phyloP scores from a whole-genome alignment of 345 rosid genomes.

The Euphorbia tirucalli region DNA sequence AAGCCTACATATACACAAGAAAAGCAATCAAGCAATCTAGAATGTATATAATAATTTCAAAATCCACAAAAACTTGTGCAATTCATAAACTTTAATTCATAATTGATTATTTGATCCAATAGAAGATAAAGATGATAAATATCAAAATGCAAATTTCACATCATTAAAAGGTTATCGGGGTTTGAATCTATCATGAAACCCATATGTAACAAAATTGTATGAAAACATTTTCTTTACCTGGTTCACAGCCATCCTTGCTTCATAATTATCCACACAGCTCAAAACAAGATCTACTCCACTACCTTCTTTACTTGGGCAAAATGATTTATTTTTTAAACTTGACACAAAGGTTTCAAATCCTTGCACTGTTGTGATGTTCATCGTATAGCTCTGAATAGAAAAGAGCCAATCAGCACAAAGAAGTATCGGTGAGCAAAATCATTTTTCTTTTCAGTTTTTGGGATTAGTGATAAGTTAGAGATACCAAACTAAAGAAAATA shows the following conservation, averaged over 20 bases:
- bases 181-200: background rate
- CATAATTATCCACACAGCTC: slow-evolving; percentile 95
- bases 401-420: slow-evolving; percentile 17
- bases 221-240: slow-evolving; percentile 55
- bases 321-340: slow-evolving; percentile 66
- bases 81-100: slow-evolving; percentile 1
- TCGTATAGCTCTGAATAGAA: slow-evolving; percentile 68
- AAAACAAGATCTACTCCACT: slow-evolving; percentile 91
- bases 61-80: background rate
- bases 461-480: background rate
- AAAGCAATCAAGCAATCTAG: background rate
- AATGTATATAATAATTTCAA: background rate
- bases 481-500: background rate
- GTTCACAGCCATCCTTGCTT: slow-evolving; percentile 96
- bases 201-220: background rate
- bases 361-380: slow-evolving; percentile 89
- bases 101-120: background rate
- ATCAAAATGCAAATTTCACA: background rate
- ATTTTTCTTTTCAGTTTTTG: slow-evolving; percentile 2
- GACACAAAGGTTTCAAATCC: slow-evolving; percentile 87
- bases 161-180: background rate
- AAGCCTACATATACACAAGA: slow-evolving; percentile 57
- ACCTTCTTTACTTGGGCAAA: slow-evolving; percentile 66
- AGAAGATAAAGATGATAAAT: background rate
- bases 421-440: background rate